These are phyloP conservation scores for Laguncularia racemosa DNA, from an alignment of 345 rosid genomes.

Conservation along the genomic window DNA sequence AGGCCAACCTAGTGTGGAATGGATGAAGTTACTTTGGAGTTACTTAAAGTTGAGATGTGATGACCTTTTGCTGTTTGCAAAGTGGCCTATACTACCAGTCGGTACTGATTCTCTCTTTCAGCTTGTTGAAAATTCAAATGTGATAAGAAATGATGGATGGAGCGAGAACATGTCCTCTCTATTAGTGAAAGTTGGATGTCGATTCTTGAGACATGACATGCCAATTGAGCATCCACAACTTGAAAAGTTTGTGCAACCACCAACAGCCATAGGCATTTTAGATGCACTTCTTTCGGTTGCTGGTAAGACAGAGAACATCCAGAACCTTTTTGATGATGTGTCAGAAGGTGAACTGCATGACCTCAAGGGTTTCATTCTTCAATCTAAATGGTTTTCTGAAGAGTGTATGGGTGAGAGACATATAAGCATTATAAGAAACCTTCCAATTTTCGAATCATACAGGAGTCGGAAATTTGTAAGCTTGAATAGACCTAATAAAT, in stretches of 20 bases:
- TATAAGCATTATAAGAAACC: slow-evolving; percentile 56
- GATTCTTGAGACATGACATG: slow-evolving; percentile 57
- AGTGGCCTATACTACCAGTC: slow-evolving; percentile 95
- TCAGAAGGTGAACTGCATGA: slow-evolving; percentile 87
- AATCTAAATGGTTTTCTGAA: slow-evolving; percentile 85
- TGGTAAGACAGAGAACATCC: slow-evolving; percentile 48
- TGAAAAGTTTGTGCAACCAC: slow-evolving; percentile 75
- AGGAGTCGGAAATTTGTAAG: slow-evolving; percentile 60
- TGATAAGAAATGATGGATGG: slow-evolving; percentile 81
- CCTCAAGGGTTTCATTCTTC: slow-evolving; percentile 79
- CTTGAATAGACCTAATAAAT: slow-evolving; percentile 58
- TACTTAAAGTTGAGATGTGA: slow-evolving; percentile 70
- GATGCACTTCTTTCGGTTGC: slow-evolving; percentile 71
- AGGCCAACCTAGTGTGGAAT: slow-evolving; percentile 75
- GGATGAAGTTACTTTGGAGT: slow-evolving; percentile 73
- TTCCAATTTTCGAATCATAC: slow-evolving; percentile 83
- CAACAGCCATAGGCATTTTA: slow-evolving; percentile 77
- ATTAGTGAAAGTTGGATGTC: slow-evolving; percentile 78
- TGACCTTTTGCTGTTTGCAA: slow-evolving; percentile 76
- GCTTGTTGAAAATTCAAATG: slow-evolving; percentile 62
- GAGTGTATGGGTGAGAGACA: slow-evolving; percentile 58
- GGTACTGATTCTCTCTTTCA: slow-evolving; percentile 58
- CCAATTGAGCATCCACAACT: slow-evolving; percentile 76
- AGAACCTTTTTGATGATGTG: slow-evolving; percentile 48
- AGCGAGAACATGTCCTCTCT: slow-evolving; percentile 89